Evolutionary conservation across 2,329 filamentous ascomycete genomes (phyloP).

Genomic region (Sphaerulina populicola): DNA sequence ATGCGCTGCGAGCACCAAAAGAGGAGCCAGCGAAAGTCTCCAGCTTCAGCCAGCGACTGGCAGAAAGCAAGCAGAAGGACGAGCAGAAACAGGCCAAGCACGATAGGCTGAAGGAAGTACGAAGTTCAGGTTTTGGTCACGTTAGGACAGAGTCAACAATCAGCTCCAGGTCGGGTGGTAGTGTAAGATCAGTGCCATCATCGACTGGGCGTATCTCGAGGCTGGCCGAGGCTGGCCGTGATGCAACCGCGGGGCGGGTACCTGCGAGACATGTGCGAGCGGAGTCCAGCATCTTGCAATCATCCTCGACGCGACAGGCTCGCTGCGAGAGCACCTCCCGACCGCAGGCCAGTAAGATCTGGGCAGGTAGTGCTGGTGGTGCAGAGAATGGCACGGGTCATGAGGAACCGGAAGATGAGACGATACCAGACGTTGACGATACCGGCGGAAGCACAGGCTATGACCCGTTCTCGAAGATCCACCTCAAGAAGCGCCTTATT

Average conservation of each 20-base stretch:
- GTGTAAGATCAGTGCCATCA: constrained; percentile 9
- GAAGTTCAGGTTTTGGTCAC: constrained; percentile 32
- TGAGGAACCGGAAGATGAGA: constrained; percentile 16
- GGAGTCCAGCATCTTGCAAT: constrained; percentile 6
- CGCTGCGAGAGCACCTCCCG: constrained; percentile 1
- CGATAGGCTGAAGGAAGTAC: constrained; percentile 36
- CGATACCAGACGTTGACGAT: constrained; percentile 12
- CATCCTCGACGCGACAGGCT: constrained; percentile 12
- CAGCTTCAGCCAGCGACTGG: constrained; percentile 78
- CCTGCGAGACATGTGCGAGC: not conserved
- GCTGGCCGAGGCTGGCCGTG: not conserved
- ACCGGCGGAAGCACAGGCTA: constrained; percentile 47
- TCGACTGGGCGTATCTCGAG: constrained; percentile 12
- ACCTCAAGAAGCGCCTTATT: constrained; percentile 73
- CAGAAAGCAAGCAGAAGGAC: constrained; percentile 50
- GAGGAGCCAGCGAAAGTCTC: constrained; percentile 26
- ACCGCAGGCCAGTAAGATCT: constrained; percentile 8
- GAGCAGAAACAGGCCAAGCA: constrained; percentile 40
- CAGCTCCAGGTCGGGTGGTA: constrained; percentile 1
- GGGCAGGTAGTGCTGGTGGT: constrained; percentile 4
- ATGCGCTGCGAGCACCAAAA: constrained; percentile 5
- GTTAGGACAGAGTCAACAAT: constrained; percentile 4
- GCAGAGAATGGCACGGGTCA: constrained; percentile 16
- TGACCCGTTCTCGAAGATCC: constrained; percentile 77
- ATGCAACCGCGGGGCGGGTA: not conserved